Conservation (phyloP, 2,329 filamentous ascomycete species). For the Microascus cirrosus region DNA sequence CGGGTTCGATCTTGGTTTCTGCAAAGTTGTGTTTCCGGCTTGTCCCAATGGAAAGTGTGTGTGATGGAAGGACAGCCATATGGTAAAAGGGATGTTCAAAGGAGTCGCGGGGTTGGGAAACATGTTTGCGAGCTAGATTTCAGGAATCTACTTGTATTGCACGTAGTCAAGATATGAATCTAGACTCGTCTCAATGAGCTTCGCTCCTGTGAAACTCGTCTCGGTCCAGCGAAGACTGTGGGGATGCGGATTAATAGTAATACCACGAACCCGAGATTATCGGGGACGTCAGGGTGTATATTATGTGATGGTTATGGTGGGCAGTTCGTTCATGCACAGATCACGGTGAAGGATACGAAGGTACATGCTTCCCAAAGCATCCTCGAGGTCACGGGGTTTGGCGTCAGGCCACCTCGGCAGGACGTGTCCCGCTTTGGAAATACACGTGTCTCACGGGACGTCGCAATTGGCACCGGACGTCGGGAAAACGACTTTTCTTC, state of each 20-base stretch:
- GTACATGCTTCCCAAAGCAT: neutral
- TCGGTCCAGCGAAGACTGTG: no score
- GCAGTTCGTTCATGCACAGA: neutral
- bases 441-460: neutral
- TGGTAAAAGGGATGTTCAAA: neutral
- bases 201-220: neutral
- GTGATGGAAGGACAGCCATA: neutral
- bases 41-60: neutral
- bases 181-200: neutral
- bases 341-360: neutral
- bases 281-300: neutral
- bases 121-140: neutral
- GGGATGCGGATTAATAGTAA: no score
- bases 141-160: neutral
- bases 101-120: neutral
- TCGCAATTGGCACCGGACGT: no score
- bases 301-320: neutral
- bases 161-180: neutral
- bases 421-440: neutral
- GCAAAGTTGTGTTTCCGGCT: neutral
- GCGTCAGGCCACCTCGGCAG: neutral
- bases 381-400: neutral
- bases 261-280: neutral
- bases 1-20: neutral
- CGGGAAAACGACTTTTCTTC: no score